Conservation (phyloP, 2,329 filamentous ascomycete genomes). For the Canariomyces notabilis region DNA sequence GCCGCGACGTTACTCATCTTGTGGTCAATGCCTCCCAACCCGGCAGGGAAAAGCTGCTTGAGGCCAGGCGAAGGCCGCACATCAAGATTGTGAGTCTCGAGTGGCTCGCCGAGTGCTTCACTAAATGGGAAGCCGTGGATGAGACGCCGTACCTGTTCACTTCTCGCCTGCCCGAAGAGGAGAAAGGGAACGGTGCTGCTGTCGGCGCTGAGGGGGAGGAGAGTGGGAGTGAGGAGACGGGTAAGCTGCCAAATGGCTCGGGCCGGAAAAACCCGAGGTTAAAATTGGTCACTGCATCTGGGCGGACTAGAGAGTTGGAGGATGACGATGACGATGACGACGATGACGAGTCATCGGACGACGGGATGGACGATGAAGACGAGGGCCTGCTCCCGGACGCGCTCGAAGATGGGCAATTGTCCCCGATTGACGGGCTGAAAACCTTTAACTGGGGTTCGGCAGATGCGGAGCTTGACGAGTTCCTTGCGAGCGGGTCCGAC, state of each 20-base stretch:
- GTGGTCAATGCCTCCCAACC: slow-evolving; percentile 66
- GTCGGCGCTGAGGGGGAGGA: slow-evolving; percentile 30
- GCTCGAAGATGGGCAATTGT: slow-evolving; percentile 41
- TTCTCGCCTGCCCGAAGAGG: slow-evolving; percentile 62
- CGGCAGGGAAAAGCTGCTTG: slow-evolving; percentile 84
- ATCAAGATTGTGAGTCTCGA: slow-evolving; percentile 90
- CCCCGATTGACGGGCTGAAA: slow-evolving; percentile 51
- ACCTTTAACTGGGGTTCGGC: slow-evolving; percentile 58
- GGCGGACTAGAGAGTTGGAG: slow-evolving; percentile 33
- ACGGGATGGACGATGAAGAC: slow-evolving; percentile 35
- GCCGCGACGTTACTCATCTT: slow-evolving; percentile 64
- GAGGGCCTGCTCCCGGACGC: slow-evolving; percentile 46
- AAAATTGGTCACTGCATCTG: slow-evolving; percentile 39
- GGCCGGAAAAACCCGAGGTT: slow-evolving; percentile 35
- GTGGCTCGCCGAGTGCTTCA: slow-evolving; percentile 83
- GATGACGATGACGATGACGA: slow-evolving; percentile 39
- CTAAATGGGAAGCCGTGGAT: slow-evolving; percentile 74
- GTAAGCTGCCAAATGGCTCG: slow-evolving; percentile 19
- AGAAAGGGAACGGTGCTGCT: slow-evolving; percentile 18
- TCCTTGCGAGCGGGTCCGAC: slow-evolving; percentile 55
- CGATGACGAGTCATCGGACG: slow-evolving; percentile 37
- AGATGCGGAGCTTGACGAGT: slow-evolving; percentile 71
- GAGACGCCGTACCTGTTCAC: slow-evolving; percentile 69
- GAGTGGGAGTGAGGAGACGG: slow-evolving; percentile 19
- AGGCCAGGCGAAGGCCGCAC: slow-evolving; percentile 70